phyloP scores from a whole-genome alignment of 163 green algal species.

The Scenedesmus sp. region DNA sequence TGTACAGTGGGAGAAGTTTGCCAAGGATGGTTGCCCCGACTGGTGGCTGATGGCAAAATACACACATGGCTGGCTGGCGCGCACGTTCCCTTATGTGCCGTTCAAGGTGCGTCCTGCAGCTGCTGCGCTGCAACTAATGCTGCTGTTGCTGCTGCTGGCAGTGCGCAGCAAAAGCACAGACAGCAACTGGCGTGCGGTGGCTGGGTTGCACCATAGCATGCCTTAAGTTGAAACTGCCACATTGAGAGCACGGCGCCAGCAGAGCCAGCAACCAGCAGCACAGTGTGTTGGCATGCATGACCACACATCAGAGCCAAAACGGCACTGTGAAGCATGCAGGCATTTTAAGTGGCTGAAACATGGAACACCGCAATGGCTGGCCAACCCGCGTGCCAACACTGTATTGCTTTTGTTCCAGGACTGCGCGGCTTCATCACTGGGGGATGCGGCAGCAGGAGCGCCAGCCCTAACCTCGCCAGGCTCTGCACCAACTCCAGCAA shows the following conservation, averaged over 20 bases:
- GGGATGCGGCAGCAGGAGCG: not conserved
- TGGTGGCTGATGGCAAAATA: conserved; percentile 44
- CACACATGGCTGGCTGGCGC: not conserved
- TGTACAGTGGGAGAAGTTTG: conserved; percentile 37
- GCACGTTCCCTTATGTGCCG: not conserved
- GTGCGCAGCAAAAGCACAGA: not conserved
- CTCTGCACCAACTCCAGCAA: not conserved
- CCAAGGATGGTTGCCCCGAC: conserved; percentile 19
- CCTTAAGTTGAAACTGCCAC: too few relatives aligned
- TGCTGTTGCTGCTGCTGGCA: not conserved
- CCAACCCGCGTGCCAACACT: not conserved
- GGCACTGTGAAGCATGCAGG: too few relatives aligned
- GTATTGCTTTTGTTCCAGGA: not conserved
- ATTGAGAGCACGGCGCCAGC: too few relatives aligned
- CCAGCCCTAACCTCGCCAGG: not conserved
- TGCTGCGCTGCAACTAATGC: too few relatives aligned
- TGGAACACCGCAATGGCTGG: not conserved
- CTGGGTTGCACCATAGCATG: too few relatives aligned
- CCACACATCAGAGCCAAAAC: too few relatives aligned
- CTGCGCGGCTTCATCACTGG: too few relatives aligned
- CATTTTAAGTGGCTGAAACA: too few relatives aligned
- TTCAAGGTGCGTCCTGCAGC: not conserved
- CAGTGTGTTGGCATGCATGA: not conserved
- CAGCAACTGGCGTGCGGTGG: too few relatives aligned
- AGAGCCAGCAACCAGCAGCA: too few relatives aligned